These are phyloP conservation scores for Melanomma pulvis-pyrius DNA, from an alignment of 495 filamentous ascomycete genomes.

Conservation along the genomic window DNA sequence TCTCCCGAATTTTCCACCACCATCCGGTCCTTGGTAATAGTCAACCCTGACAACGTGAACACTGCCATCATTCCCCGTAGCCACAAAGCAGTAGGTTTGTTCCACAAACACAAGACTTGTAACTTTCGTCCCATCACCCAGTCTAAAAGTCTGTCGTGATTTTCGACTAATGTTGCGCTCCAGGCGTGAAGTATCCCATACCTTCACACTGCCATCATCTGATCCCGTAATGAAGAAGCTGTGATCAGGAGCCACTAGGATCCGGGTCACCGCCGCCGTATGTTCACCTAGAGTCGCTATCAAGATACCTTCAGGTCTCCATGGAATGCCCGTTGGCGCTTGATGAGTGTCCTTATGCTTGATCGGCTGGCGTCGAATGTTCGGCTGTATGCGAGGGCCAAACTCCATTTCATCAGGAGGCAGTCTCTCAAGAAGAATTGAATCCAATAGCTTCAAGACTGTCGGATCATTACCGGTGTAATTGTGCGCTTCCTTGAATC, in stretches of 20 bases:
- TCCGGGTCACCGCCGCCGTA: slow-evolving; percentile 75
- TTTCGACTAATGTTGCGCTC: slow-evolving; percentile 87
- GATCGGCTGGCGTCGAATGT: slow-evolving; percentile 64
- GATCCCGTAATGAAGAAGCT: slow-evolving; percentile 91
- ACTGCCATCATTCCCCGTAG: slow-evolving; percentile 85
- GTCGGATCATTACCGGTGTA: slow-evolving; percentile 89
- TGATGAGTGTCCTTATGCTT: slow-evolving; percentile 56
- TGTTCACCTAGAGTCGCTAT: slow-evolving; percentile 91
- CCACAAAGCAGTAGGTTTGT: slow-evolving; percentile 90
- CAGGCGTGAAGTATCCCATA: slow-evolving; percentile 90
- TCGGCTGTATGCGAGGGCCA: slow-evolving; percentile 78
- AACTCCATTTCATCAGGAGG: slow-evolving; percentile 77
- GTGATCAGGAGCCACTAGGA: slow-evolving; percentile 86
- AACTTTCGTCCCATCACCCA: slow-evolving; percentile 69
- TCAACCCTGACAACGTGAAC: slow-evolving; percentile 89
- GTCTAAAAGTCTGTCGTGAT: slow-evolving; percentile 83
- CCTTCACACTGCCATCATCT: slow-evolving; percentile 86
- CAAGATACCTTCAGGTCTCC: slow-evolving; percentile 82
- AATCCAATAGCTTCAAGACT: slow-evolving; percentile 81
- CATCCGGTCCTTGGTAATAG: slow-evolving; percentile 48
- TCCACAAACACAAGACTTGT: slow-evolving; percentile 86
- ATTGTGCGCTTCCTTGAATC: slow-evolving; percentile 58
- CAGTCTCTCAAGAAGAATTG: slow-evolving; percentile 87
- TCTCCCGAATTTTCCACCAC: slow-evolving; percentile 67
- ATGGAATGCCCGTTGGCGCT: slow-evolving; percentile 56